A percentile compares a stretch with the other conserved stretches of the same genome.
phyloP scores from a whole-genome alignment of 1,139 yeast genomes.

The Taphrina flavorubra region DNA sequence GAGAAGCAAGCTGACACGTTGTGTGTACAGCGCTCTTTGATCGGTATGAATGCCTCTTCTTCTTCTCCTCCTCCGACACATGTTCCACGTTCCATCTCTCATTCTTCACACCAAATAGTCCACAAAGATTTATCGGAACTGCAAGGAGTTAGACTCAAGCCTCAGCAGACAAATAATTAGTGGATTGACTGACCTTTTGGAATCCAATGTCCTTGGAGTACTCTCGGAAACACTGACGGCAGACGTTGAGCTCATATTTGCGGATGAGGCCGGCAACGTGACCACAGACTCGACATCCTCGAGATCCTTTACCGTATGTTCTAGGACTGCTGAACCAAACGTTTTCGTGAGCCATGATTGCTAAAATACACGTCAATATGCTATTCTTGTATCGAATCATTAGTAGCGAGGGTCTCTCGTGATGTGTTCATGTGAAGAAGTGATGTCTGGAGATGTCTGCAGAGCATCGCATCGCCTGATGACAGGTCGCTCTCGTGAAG shows the following conservation, averaged over 20 bases:
- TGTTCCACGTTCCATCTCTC: not conserved
- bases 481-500: not conserved
- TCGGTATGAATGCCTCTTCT: not conserved
- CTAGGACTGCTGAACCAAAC: slow-evolving; percentile 99
- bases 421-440: not conserved
- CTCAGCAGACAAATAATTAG: not conserved
- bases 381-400: too few relatives aligned
- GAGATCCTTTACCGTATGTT: slow-evolving; percentile 99
- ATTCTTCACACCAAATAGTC: not conserved
- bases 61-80: not conserved
- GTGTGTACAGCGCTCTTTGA: slow-evolving; percentile 2
- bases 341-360: slow-evolving; percentile 49
- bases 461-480: not conserved
- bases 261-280: slow-evolving; percentile 97
- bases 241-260: slow-evolving; percentile 99
- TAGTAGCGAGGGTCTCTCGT: too few relatives aligned
- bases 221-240: slow-evolving; percentile 99
- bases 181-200: slow-evolving; percentile 63
- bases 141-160: not conserved
- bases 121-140: slow-evolving; percentile 28
- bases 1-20: too few relatives aligned
- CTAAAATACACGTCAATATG: slow-evolving; percentile 1
- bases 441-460: too few relatives aligned
- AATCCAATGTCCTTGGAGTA: slow-evolving; percentile 98
- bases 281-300: slow-evolving; percentile 99